Conservation (phyloP, 2,329 filamentous ascomycete genomes). For the Bertia moriformis region DNA sequence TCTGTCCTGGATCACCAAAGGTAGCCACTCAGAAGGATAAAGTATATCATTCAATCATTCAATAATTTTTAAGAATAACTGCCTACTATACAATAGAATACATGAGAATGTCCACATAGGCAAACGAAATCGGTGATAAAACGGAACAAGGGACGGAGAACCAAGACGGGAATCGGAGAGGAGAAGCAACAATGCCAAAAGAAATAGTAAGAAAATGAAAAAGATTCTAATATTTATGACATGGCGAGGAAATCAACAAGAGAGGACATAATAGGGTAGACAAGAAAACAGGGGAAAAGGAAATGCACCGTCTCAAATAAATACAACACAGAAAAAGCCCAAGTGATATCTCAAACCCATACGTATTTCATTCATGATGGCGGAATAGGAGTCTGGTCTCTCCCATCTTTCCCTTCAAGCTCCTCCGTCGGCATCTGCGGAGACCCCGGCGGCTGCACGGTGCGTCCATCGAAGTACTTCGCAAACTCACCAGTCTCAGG, state of each 20-base stretch:
- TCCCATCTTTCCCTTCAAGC: neutral
- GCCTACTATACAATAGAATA: too few species aligned
- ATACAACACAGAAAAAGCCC: constrained; percentile 1
- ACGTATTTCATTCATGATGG: neutral
- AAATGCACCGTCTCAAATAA: neutral
- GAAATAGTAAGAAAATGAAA: neutral
- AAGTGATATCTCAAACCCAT: neutral
- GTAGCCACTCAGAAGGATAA: too few species aligned
- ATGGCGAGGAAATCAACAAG: too few species aligned
- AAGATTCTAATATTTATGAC: constrained; percentile 1
- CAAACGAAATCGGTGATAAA: too few species aligned
- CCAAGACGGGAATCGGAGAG: too few species aligned
- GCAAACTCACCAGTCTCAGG: constrained; percentile 77
- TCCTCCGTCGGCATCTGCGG: neutral
- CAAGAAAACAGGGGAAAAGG: neutral
- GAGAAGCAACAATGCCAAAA: too few species aligned
- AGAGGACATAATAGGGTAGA: neutral
- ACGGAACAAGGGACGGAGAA: too few species aligned
- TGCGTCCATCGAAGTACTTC: constrained; percentile 64
- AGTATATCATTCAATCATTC: too few species aligned
- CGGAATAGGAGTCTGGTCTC: neutral
- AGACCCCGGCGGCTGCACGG: neutral
- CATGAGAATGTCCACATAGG: too few species aligned
- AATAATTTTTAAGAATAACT: too few species aligned
- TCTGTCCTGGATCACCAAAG: too few species aligned